A percentile compares a stretch with the other conserved stretches of the same genome.
Conservation (phyloP, 139 green algal genomes). For the Picochlorum sp. region DNA sequence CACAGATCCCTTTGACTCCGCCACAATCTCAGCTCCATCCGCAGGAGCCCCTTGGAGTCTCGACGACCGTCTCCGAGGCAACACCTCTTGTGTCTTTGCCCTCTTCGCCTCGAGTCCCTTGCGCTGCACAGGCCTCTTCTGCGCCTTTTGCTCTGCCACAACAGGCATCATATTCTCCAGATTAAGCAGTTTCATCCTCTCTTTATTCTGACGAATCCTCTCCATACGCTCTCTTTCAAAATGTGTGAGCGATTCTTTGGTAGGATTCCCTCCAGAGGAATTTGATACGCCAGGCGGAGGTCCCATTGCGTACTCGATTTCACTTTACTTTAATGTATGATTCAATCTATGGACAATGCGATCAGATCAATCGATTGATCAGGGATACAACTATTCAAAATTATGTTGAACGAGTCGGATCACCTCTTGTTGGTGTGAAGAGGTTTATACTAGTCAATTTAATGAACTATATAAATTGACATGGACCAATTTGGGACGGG, state of each 20-base stretch:
- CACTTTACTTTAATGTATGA: too few species aligned
- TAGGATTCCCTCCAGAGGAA: neutral
- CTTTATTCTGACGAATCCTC: conserved; percentile 35
- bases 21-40: conserved; percentile 19
- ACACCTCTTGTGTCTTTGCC: conserved; percentile 15
- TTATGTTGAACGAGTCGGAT: too few species aligned
- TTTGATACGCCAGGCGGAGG: too few species aligned
- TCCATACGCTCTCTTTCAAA: conserved; percentile 31
- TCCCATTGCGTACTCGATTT: too few species aligned
- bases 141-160: neutral
- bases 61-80: conserved; percentile 24
- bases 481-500: too few species aligned
- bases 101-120: conserved; percentile 4
- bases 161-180: conserved; percentile 22
- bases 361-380: too few species aligned
- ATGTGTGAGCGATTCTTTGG: conserved; percentile 13
- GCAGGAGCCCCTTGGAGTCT: conserved; percentile 29
- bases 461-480: too few species aligned
- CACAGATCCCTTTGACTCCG: conserved; percentile 2
- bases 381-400: too few species aligned
- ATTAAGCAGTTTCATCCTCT: conserved; percentile 32
- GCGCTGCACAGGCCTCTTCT: neutral
- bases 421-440: too few species aligned
- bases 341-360: too few species aligned
- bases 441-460: too few species aligned